Conservation (phyloP, 2,329 filamentous ascomycete genomes). For the Arthrobotrys conoides region DNA sequence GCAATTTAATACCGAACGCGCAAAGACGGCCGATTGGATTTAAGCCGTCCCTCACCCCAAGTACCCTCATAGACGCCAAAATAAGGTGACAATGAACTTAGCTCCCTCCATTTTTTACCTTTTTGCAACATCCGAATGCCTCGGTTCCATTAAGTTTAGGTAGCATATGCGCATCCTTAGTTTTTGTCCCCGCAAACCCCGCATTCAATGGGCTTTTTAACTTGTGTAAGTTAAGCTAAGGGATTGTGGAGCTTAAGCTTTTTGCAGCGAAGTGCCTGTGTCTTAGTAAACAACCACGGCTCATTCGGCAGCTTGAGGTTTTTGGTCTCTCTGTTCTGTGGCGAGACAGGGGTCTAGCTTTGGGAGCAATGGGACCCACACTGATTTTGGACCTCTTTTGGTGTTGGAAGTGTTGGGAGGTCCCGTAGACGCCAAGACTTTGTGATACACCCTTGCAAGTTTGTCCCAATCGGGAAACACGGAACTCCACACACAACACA, state of each 20-base stretch:
- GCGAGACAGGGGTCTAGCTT: constrained; percentile 17
- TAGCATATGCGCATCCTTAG: not conserved
- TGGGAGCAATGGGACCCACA: not conserved
- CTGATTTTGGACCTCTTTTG: not conserved
- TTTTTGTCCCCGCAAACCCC: constrained; percentile 31
- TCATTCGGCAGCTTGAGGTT: constrained; percentile 28
- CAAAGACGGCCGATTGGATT: constrained; percentile 11
- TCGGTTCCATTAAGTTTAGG: constrained; percentile 21
- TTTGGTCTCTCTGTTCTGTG: not conserved
- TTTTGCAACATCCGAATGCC: constrained; percentile 39
- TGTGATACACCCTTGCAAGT: not conserved
- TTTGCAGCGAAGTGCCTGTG: not conserved
- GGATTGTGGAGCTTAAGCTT: constrained; percentile 22
- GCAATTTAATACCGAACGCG: not conserved
- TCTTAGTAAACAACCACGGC: constrained; percentile 32
- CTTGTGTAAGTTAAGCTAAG: not conserved
- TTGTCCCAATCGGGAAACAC: constrained; percentile 13
- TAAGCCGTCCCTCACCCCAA: constrained; percentile 38
- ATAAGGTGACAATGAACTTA: constrained; percentile 20
- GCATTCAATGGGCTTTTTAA: not conserved
- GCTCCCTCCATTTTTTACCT: constrained; percentile 16
- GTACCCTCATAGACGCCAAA: constrained; percentile 24
- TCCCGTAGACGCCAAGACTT: constrained; percentile 13
- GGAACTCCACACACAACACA: constrained; percentile 23
- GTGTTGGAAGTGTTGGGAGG: constrained; percentile 15